Conservation (phyloP, 805 yeast species). For the Candida ovalis region DNA sequence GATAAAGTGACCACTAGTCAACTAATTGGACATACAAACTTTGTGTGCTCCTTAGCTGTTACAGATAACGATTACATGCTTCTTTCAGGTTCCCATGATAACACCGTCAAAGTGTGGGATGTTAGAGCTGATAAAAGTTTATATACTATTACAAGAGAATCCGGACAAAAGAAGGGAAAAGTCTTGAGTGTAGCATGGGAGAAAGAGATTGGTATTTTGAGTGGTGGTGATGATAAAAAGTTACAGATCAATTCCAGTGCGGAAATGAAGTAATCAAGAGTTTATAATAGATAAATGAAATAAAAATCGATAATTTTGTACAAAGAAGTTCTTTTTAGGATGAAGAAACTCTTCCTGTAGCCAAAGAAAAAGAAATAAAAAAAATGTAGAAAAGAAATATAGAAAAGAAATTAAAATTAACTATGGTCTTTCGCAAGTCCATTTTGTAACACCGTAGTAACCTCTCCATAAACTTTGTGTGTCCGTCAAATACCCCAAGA, state of each 20-base stretch:
- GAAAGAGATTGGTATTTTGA: slow-evolving; percentile 69
- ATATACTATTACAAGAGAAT: slow-evolving; percentile 78
- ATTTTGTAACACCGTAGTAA: slow-evolving; percentile 61
- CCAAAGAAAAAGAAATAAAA: too few relatives aligned
- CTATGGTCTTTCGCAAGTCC: slow-evolving; percentile 36
- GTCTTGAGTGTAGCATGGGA: slow-evolving; percentile 90
- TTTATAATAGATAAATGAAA: not conserved
- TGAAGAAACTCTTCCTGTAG: not conserved
- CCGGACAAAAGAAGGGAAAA: slow-evolving; percentile 50
- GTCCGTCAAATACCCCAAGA: slow-evolving; percentile 67
- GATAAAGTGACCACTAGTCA: slow-evolving; percentile 64
- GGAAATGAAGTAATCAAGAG: slow-evolving; percentile 19
- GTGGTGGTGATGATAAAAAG: slow-evolving; percentile 94
- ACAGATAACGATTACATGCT: slow-evolving; percentile 77
- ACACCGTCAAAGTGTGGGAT: slow-evolving; percentile 95
- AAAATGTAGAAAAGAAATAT: too few relatives aligned
- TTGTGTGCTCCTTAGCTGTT: slow-evolving; percentile 74
- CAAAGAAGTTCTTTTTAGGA: not conserved
- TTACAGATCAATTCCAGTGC: slow-evolving; percentile 65
- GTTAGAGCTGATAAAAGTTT: slow-evolving; percentile 78
- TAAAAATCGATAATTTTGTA: too few relatives aligned
- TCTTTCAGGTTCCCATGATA: slow-evolving; percentile 93
- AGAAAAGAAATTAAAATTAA: too few relatives aligned
- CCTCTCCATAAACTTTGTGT: slow-evolving; percentile 71
- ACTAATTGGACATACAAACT: slow-evolving; percentile 85